Percentiles rank a stretch among this genome's conserved stretches.
Evolutionary conservation across 2,329 filamentous ascomycete species (phyloP).

Genomic region (Monosporascus sp.): DNA sequence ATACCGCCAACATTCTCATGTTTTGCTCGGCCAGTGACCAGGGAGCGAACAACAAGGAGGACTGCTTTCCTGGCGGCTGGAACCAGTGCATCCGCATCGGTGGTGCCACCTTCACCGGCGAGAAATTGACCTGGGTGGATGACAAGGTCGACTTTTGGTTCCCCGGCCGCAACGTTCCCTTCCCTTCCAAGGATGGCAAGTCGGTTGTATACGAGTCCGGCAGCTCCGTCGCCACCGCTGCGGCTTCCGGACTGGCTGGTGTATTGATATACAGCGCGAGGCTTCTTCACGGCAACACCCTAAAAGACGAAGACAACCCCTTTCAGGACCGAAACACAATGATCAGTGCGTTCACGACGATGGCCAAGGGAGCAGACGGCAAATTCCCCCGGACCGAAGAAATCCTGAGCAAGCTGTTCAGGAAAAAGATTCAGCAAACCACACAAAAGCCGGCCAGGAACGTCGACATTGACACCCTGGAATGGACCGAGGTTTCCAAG

Average conservation of each 20-base stretch:
- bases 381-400: too few relatives aligned
- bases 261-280: conserved; percentile 2
- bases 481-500: too few relatives aligned
- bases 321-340: too few relatives aligned
- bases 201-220: conserved; percentile 1
- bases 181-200: not conserved
- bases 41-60: conserved; percentile 1
- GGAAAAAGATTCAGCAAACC: too few relatives aligned
- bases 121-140: not conserved
- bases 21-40: conserved; percentile 32
- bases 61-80: not conserved
- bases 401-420: too few relatives aligned
- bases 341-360: too few relatives aligned
- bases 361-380: too few relatives aligned
- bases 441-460: too few relatives aligned
- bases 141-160: conserved; percentile 1
- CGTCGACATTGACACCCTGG: too few relatives aligned
- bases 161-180: not conserved
- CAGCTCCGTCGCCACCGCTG: conserved; percentile 5
- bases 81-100: conserved; percentile 3
- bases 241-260: conserved; percentile 2
- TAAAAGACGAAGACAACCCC: too few relatives aligned
- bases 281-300: too few relatives aligned
- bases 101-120: not conserved
- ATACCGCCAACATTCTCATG: conserved; percentile 26